Base-by-base conservation (phyloP, 192 early-diverging fungal genomes). In the Phlyctochytrium bullatum region DNA sequence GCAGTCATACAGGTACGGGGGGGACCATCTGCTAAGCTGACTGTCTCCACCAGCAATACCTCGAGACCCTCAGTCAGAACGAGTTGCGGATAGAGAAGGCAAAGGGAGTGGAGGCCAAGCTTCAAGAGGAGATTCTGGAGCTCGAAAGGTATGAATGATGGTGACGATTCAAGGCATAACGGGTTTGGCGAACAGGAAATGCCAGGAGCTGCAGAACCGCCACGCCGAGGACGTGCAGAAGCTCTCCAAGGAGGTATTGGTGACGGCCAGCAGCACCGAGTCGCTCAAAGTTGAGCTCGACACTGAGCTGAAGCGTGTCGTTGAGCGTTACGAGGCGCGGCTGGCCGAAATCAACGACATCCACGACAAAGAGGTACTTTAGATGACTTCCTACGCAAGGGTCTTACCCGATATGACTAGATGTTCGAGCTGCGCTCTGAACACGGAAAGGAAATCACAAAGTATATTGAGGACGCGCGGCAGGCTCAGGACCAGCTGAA, bases 1-100 rank as follows among this genome's bases (percentile, higher is more conserved):
- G 52, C 69, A 0, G 66, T 77, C 34, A 78, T 78, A 20, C 52
- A 77, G 54, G 79, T 81, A 31, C 16, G 3, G n/a, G 33, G 27
- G 17, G 23, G 25, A 35, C 23, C 23, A 35, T 23, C 59, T 23
- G 20, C 2, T 0, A 56, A 1, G 12, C 0, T 24, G 66, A 61
- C n/a, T 32, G 2, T 28, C 25, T 20, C 2, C 59, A 25, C 6
- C 25, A 79, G 73, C 10, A 62, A 14, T 72, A 80, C 34, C 34
- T 76, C 12, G 59, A 73, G 32, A 76, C 58, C 23, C 78, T 80
- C 47, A 47, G 40, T 6, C n/a, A 17, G 3, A 36, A 79, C 23
- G 64, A 72, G 34, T 14, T 62, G 30, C 28, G 32, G 36, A 73
- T 65, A 36, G 24, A 25, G n/a, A 34, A 34, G 17, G 66, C 28